Evolutionary conservation across 371 early-diverging fungal genomes (phyloP).

Genomic region (Entomophthora muscae): DNA sequence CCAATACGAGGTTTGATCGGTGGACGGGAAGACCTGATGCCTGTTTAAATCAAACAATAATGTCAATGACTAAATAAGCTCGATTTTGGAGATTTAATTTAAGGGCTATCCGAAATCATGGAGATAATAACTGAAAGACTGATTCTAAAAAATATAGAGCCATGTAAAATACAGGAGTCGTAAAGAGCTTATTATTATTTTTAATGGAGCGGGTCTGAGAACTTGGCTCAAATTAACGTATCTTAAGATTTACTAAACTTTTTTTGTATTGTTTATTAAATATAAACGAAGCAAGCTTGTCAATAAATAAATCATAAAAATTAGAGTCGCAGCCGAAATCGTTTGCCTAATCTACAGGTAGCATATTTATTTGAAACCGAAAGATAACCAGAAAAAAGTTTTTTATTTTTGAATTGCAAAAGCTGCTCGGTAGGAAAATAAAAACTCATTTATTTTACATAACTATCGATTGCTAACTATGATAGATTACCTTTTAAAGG

Average conservation of each 20-base stretch:
- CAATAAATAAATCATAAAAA: not conserved
- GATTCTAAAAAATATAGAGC: not conserved
- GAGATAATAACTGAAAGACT: not conserved
- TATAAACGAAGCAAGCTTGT: not conserved
- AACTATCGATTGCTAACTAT: too few relatives aligned
- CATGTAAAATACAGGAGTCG: too few relatives aligned
- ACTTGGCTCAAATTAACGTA: not conserved
- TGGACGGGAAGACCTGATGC: not conserved
- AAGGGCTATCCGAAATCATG: not conserved
- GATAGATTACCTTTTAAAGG: not conserved
- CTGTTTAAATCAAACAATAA: not conserved
- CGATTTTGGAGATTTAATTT: not conserved
- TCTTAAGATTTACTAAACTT: not conserved
- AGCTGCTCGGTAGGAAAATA: not conserved
- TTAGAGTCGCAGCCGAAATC: too few relatives aligned
- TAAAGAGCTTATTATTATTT: too few relatives aligned
- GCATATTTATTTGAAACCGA: too few relatives aligned
- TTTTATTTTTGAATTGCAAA: not conserved
- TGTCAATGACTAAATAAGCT: not conserved
- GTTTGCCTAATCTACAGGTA: too few relatives aligned
- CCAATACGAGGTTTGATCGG: not conserved
- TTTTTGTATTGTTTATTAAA: not conserved
- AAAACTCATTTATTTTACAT: not conserved
- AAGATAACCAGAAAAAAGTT: not conserved
- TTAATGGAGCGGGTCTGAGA: too few relatives aligned